Evolutionary conservation across 2,329 filamentous ascomycete species (phyloP).

Genomic region (Clarireedia monteithiana): DNA sequence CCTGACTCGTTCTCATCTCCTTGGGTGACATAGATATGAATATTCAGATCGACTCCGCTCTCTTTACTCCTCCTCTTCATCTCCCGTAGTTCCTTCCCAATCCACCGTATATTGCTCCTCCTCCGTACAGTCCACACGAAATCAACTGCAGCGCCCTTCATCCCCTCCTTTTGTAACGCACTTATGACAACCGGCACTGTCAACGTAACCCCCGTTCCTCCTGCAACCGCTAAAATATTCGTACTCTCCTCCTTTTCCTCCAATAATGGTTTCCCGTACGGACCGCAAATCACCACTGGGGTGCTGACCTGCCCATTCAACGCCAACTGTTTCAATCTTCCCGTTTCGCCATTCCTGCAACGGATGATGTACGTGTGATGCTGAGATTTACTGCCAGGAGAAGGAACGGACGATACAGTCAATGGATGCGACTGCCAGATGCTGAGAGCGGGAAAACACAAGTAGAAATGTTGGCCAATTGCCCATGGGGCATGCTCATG

Average conservation of each 20-base stretch:
- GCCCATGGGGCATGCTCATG: constrained; percentile 57
- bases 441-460: constrained; percentile 66
- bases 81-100: constrained; percentile 44
- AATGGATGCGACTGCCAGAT: constrained; percentile 74
- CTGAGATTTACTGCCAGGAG: constrained; percentile 29
- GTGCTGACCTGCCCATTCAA: not conserved
- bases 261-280: not conserved
- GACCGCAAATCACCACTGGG: constrained; percentile 1
- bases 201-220: constrained; percentile 52
- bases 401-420: constrained; percentile 68
- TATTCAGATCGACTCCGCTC: constrained; percentile 35
- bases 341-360: constrained; percentile 51
- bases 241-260: constrained; percentile 30
- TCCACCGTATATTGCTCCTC: constrained; percentile 47
- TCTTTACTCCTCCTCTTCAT: constrained; percentile 36
- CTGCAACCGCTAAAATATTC: constrained; percentile 46
- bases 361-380: constrained; percentile 50
- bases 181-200: constrained; percentile 43
- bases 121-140: constrained; percentile 59
- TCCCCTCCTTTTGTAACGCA: constrained; percentile 29
- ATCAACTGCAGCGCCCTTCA: constrained; percentile 35
- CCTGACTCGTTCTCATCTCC: constrained; percentile 6
- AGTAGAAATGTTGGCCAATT: constrained; percentile 70
- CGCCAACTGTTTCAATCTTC: constrained; percentile 27
- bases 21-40: constrained; percentile 51